Evolutionary conservation across 2,329 filamentous ascomycete species (phyloP).

Genomic region (Chaetomiaceae sp.): DNA sequence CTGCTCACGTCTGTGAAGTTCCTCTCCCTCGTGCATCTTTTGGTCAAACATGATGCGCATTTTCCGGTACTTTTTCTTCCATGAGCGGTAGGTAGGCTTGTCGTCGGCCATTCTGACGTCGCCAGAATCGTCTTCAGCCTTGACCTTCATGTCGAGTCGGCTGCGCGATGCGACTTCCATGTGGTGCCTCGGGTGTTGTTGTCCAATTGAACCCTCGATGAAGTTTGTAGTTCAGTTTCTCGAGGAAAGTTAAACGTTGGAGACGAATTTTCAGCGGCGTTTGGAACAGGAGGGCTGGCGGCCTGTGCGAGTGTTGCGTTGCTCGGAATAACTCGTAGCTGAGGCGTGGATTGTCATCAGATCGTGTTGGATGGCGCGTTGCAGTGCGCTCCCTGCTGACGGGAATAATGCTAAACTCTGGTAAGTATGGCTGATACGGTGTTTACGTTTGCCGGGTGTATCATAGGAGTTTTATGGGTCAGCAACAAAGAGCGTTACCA

Average conservation of each 20-base stretch:
- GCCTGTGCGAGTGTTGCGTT: background rate
- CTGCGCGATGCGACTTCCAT: constrained; percentile 32
- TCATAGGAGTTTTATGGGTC: too few species aligned
- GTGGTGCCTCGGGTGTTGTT: constrained; percentile 5
- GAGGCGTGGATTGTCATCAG: constrained; percentile 2
- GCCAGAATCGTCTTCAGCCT: constrained; percentile 39
- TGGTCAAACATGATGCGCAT: constrained; percentile 76
- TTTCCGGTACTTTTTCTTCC: constrained; percentile 94
- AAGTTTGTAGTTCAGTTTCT: background rate
- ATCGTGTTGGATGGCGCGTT: constrained; percentile 11
- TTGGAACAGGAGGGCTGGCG: background rate
- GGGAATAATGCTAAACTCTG: too few species aligned
- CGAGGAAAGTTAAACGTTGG: background rate
- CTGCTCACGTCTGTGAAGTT: constrained; percentile 75
- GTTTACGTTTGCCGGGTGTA: too few species aligned
- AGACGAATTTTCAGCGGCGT: background rate
- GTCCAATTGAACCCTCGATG: background rate
- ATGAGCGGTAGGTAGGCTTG: constrained; percentile 59
- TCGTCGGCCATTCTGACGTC: constrained; percentile 37
- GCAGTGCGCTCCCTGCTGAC: too few species aligned
- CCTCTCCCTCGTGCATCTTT: constrained; percentile 75
- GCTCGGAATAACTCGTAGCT: background rate
- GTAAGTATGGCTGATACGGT: too few species aligned
- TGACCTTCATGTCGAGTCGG: constrained; percentile 33
- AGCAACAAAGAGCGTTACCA: too few species aligned